Conservation (phyloP, 2,329 filamentous ascomycete species). For the Fusarium avenaceum region DNA sequence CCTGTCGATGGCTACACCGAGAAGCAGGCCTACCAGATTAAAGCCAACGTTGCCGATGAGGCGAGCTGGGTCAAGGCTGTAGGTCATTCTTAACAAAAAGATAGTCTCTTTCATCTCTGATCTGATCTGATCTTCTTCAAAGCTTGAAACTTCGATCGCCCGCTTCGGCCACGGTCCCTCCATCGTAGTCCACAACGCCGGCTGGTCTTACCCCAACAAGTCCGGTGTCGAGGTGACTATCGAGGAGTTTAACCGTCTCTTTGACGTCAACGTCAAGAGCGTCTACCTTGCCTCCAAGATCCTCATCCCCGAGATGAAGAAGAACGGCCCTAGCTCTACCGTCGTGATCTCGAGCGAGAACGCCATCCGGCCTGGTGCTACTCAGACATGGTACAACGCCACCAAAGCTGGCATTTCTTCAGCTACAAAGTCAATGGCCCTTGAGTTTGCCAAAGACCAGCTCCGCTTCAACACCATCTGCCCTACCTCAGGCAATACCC, state of each 20-base stretch:
- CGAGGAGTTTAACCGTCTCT: slow-evolving; percentile 24
- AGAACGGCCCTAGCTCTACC: slow-evolving; percentile 32
- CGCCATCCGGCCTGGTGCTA: slow-evolving; percentile 22
- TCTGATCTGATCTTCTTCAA: not conserved
- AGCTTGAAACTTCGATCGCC: slow-evolving; percentile 30
- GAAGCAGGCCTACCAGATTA: slow-evolving; percentile 38
- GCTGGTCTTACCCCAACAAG: slow-evolving; percentile 32
- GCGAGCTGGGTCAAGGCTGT: slow-evolving; percentile 34
- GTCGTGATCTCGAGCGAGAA: slow-evolving; percentile 34
- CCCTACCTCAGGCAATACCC: slow-evolving; percentile 27
- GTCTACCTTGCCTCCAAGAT: slow-evolving; percentile 29
- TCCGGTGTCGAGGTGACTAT: slow-evolving; percentile 25
- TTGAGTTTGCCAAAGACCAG: slow-evolving; percentile 31
- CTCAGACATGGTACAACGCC: slow-evolving; percentile 33
- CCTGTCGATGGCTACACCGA: slow-evolving; percentile 31
- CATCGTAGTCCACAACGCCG: slow-evolving; percentile 32
- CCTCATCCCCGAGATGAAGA: slow-evolving; percentile 34
- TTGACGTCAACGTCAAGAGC: slow-evolving; percentile 31
- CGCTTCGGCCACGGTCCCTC: slow-evolving; percentile 25
- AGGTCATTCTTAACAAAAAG: not conserved
- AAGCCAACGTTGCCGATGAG: slow-evolving; percentile 39
- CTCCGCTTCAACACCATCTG: slow-evolving; percentile 33
- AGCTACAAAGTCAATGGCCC: slow-evolving; percentile 31
- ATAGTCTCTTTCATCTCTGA: too few species aligned
- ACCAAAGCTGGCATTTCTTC: slow-evolving; percentile 33